A percentile compares a stretch with the other conserved stretches of the same genome.
Conservation (phyloP, 148 eudicot genomes). For the Oxyria digyna region DNA sequence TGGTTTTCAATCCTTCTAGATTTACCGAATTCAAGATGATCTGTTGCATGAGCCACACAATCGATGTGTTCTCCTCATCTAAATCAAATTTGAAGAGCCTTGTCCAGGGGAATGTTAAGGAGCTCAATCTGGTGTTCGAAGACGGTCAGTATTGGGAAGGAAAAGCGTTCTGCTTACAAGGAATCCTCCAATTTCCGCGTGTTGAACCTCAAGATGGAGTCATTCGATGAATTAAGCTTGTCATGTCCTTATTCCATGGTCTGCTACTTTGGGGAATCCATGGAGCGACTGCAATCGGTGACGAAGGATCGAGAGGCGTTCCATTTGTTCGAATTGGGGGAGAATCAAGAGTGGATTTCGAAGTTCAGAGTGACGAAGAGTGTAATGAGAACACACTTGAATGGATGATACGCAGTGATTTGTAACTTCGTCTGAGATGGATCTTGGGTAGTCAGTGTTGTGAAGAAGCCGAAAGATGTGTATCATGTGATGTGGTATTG, state of each 20-base stretch:
- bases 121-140: not conserved
- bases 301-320: not conserved
- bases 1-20: not conserved
- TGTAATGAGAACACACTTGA: not conserved
- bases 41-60: not conserved
- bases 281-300: not conserved
- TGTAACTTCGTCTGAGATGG: not conserved
- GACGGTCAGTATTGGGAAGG: not conserved
- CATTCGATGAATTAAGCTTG: not conserved
- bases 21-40: conserved; percentile 1
- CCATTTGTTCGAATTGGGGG: not conserved
- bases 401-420: not conserved
- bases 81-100: not conserved
- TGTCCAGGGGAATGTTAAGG: not conserved
- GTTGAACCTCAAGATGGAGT: not conserved
- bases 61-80: not conserved
- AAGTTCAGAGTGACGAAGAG: not conserved
- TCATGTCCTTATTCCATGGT: not conserved
- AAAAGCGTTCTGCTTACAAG: not conserved
- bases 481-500: not conserved
- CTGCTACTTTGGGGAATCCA: conserved; percentile 2
- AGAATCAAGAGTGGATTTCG: not conserved
- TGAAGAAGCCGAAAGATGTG: not conserved
- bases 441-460: conserved; percentile 3
- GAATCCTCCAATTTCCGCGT: not conserved